Base-by-base conservation (phyloP, 805 yeast genomes). In the Peterozyma xylosa region DNA sequence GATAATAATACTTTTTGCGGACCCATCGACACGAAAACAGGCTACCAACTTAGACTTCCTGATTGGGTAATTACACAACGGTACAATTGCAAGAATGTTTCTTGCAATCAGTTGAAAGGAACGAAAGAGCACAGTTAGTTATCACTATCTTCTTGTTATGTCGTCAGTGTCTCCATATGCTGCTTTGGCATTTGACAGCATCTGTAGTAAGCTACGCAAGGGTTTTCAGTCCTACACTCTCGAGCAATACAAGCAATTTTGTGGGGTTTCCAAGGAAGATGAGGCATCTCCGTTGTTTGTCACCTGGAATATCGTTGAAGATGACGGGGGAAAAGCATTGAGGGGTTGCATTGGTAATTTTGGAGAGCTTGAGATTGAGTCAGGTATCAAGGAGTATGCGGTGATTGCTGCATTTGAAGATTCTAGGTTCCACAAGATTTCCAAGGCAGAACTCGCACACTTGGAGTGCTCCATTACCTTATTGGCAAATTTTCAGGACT, bases 331-430 rank as follows among this genome's bases (percentile, higher is more conserved):
- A 1, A 57, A 62, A 21, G 63, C 66, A 11, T 66, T 91, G 39
- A 68, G 98, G 37, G 99, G 99, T 0, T 91, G 99, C 57, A 93
- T 91, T 43, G 99, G 99, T 1, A 90, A 96, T 0, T 93, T 93
- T 58, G 66, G 70, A 15, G 63, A 74, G 13, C 59, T 73, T 45
- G 68, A 73, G 0, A 52, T 86, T 2, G 79, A 72, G 14, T 41
- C 55, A 1, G 96, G 93, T 0, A 71, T 89, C 3, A 58, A 65
- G 17, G 68, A 70, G 34, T 91, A 81, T 56, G 71, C 96, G 0
- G 42, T 82, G 14, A 63, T 71, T 33, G 80, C 90, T 38, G 96
- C 96, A 0, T 63, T 88, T 7, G 77, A 86, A 42, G 99, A 93
- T 54, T 58, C 81, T 1, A 64, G 99, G 39, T 93, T 93, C 57